phyloP scores from a whole-genome alignment of 345 rosid species.

The Acer saccharum region DNA sequence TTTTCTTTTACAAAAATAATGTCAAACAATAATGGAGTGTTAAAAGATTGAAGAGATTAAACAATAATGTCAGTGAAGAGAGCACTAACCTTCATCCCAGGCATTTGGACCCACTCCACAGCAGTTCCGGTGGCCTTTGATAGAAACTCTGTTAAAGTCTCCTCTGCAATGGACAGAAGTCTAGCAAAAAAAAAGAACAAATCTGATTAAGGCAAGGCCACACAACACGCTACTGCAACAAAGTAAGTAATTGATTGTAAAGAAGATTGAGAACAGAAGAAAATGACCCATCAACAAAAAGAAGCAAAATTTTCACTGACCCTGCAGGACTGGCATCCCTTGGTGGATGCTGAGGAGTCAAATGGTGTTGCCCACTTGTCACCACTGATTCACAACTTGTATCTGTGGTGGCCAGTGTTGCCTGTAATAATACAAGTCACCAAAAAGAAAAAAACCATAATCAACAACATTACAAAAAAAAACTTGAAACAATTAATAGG shows the following conservation, averaged over 20 bases:
- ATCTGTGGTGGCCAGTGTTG: constrained; percentile 62
- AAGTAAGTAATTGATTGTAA: constrained; percentile 21
- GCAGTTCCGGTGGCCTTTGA: constrained; percentile 99
- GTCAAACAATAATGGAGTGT: constrained; percentile 24
- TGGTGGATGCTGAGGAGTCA: constrained; percentile 77
- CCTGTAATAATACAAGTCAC: constrained; percentile 29
- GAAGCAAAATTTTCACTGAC: constrained; percentile 42
- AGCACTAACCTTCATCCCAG: constrained; percentile 87
- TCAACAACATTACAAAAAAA: not conserved
- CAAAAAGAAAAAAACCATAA: constrained; percentile 2
- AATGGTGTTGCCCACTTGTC: constrained; percentile 77
- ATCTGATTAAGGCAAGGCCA: constrained; percentile 14
- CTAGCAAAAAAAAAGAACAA: constrained; percentile 42
- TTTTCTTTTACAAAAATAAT: constrained; percentile 3
- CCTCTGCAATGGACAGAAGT: constrained; percentile 99
- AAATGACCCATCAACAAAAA: constrained; percentile 24
- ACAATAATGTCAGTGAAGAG: constrained; percentile 5
- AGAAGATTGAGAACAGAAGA: constrained; percentile 26
- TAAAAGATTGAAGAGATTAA: not conserved
- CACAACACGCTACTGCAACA: constrained; percentile 1
- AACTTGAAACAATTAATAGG: not conserved
- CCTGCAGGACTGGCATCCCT: constrained; percentile 93
- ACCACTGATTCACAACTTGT: constrained; percentile 79
- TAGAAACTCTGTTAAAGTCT: constrained; percentile 98
- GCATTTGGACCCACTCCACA: constrained; percentile 99